Base-by-base conservation (phyloP, 352 stramenopile genomes). In the Thraustochytrium striatum region DNA sequence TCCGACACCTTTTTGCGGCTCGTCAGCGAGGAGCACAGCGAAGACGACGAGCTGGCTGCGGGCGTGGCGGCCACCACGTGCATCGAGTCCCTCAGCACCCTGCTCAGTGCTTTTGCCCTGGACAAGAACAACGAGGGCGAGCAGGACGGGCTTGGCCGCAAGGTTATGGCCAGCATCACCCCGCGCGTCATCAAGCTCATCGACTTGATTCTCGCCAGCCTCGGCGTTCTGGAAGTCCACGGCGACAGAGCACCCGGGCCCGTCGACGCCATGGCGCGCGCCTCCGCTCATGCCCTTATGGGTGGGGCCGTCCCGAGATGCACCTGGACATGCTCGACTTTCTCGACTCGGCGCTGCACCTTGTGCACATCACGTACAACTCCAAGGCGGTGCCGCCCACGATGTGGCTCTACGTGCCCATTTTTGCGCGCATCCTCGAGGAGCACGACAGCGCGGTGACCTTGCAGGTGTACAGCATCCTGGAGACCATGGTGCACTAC, bases 401-500 rank as follows among this genome's bases (percentile, higher is more conserved):
- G 16, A 35, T 41, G 28, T 75, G 65, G 65, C 32, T 21, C 52
- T 75, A 75, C 47, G 50, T 75, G 3, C 65, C 65, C 5, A 21
- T 75, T 25, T 75, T 75, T 43, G 35, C 65, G 33, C 11, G 21
- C 28, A n/a, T 62, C 13, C 25, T 75, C 21, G 8, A 9, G 9
- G 52, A 32, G 0, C 39, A 38, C 41, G n/a, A 7, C 28, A 16
- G n/a, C 52, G 44, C 43, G 36, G 43, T 55, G 28, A 28, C 36
- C n/a, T 61, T 21, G 19, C 33, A 75, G 65, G 35, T 75, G 19
- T 32, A 61, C 43, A 41, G 32, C 41, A 75, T 62, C 52, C 41
- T 38, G 7, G 50, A 75, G n/a, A 75, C 65, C 0, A 75, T 75
- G 65, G 68, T 75, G 1, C 65, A 75, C 52, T 75, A 32, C 36